phyloP scores from a whole-genome alignment of 2,329 filamentous ascomycete genomes.

The Kalmusia sp. region DNA sequence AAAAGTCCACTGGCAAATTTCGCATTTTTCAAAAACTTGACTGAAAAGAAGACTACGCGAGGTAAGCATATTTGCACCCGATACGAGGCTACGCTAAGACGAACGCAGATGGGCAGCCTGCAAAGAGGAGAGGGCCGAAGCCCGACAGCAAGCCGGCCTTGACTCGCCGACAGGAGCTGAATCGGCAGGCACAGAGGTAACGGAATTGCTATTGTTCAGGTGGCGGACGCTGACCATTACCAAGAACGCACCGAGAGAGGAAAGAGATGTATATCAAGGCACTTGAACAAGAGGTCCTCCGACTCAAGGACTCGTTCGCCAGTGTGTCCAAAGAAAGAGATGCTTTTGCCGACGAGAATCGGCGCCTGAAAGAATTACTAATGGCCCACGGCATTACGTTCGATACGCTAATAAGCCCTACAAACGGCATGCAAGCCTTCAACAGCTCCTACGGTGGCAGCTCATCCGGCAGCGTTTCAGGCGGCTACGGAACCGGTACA shows the following conservation, averaged over 20 bases:
- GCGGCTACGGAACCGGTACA: slow-evolving; percentile 63
- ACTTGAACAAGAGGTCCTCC: slow-evolving; percentile 88
- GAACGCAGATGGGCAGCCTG: slow-evolving; percentile 76
- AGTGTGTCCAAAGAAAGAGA: slow-evolving; percentile 78
- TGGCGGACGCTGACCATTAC: slow-evolving; percentile 19
- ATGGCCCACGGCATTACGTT: slow-evolving; percentile 65
- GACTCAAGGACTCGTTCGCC: slow-evolving; percentile 84
- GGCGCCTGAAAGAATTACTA: slow-evolving; percentile 70
- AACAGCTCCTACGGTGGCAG: slow-evolving; percentile 52
- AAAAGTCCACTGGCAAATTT: slow-evolving; percentile 48
- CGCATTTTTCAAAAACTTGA: slow-evolving; percentile 68
- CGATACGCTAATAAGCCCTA: slow-evolving; percentile 53
- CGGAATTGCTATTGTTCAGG: background rate
- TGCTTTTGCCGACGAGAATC: slow-evolving; percentile 78
- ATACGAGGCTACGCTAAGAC: slow-evolving; percentile 9
- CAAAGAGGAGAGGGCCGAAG: slow-evolving; percentile 92
- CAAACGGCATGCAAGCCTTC: slow-evolving; percentile 41
- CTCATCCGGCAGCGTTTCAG: slow-evolving; percentile 65
- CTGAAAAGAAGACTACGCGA: slow-evolving; percentile 78
- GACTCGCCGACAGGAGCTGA: slow-evolving; percentile 90
- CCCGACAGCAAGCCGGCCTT: slow-evolving; percentile 95
- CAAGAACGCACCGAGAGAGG: slow-evolving; percentile 91
- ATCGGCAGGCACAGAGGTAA: slow-evolving; percentile 93
- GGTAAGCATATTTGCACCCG: slow-evolving; percentile 56
- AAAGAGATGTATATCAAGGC: slow-evolving; percentile 97